A percentile compares a stretch with the other conserved stretches of the same genome.
These are phyloP conservation scores for Calocera cornea DNA, from an alignment of 768 basidiomycete genomes.

Conservation along the genomic window DNA sequence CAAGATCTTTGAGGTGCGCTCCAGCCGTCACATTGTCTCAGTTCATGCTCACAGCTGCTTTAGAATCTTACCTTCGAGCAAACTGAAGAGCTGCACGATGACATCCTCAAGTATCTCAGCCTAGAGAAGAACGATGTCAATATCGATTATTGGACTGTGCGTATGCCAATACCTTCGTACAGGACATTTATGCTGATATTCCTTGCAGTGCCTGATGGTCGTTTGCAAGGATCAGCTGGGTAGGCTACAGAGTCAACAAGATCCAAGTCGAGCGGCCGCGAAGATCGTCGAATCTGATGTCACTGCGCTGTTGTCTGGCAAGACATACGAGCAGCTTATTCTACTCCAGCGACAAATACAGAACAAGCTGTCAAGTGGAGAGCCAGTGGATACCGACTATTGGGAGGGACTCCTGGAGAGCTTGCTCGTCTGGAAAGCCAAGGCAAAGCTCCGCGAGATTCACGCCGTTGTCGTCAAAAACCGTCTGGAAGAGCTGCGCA, in stretches of 20 bases:
- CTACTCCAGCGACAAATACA: constrained; percentile 77
- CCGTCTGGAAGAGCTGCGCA: constrained; percentile 87
- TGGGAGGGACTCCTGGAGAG: constrained; percentile 91
- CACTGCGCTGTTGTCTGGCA: constrained; percentile 62
- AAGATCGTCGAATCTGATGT: constrained; percentile 78
- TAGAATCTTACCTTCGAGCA: constrained; percentile 78
- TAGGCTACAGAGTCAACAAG: constrained; percentile 44
- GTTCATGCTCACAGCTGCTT: constrained; percentile 10
- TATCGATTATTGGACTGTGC: constrained; percentile 94
- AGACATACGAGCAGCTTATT: constrained; percentile 72
- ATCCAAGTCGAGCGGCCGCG: constrained; percentile 36
- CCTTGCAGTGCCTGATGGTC: constrained; percentile 81
- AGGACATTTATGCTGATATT: constrained; percentile 17
- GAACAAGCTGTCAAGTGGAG: constrained; percentile 75
- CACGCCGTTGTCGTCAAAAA: constrained; percentile 97
- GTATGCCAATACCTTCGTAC: constrained; percentile 11
- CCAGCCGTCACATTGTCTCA: neutral
- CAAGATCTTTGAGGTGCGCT: constrained; percentile 82
- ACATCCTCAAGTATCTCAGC: constrained; percentile 82
- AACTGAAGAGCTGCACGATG: constrained; percentile 84
- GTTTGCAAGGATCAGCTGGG: constrained; percentile 87
- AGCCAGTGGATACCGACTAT: constrained; percentile 93
- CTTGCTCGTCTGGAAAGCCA: constrained; percentile 91
- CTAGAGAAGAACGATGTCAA: constrained; percentile 75
- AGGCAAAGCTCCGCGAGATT: constrained; percentile 81